Percentiles rank a stretch among this genome's conserved stretches.
Evolutionary conservation across 192 early-diverging fungal genomes (phyloP).

Genomic region (Paraglomus brasilianum): DNA sequence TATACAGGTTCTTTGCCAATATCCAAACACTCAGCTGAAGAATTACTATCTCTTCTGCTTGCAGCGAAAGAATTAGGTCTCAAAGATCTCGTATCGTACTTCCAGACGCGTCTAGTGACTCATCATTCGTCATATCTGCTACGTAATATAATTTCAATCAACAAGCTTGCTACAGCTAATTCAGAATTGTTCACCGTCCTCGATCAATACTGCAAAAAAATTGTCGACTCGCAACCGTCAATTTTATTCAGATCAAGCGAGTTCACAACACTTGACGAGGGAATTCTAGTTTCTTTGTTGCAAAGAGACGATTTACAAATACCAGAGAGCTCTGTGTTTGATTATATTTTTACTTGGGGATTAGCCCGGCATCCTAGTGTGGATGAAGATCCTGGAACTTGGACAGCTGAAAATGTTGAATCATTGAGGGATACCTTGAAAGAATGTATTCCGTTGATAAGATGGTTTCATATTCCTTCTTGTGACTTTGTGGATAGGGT

Average conservation of each 20-base stretch:
- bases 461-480: slow-evolving; percentile 25
- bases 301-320: background rate
- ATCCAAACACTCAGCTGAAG: slow-evolving; percentile 9
- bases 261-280: background rate
- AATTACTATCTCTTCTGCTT: slow-evolving; percentile 14
- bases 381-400: background rate
- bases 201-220: background rate
- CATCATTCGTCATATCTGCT: background rate
- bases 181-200: background rate
- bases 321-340: background rate
- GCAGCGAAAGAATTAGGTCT: slow-evolving; percentile 28
- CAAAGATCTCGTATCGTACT: slow-evolving; percentile 12
- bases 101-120: slow-evolving; percentile 10
- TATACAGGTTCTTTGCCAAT: slow-evolving; percentile 18
- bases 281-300: background rate
- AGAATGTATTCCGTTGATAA: slow-evolving; percentile 24
- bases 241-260: slow-evolving; percentile 4
- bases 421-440: background rate
- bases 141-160: background rate
- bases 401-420: slow-evolving; percentile 8
- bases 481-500: background rate
- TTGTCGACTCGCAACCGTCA: background rate
- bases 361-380: background rate
- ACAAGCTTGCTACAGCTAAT: background rate
- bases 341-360: background rate